Base-by-base conservation (phyloP, 441 rosid genomes). In the Populus hybrid region DNA sequence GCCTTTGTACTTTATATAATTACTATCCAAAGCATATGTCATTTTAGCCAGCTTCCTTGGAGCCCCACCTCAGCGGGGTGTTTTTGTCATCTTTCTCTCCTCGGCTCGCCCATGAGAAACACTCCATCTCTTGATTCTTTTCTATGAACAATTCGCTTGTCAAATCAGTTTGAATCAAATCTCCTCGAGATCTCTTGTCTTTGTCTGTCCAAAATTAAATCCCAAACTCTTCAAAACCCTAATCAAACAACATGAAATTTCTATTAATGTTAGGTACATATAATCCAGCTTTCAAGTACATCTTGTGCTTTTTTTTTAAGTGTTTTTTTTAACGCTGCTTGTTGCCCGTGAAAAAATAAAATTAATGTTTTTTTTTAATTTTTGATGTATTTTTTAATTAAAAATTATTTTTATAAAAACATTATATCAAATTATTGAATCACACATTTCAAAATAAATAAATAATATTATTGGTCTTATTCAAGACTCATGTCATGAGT, bases 131-230 rank as follows among this genome's bases (percentile, higher is more conserved):
- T 9, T 38, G 42, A 38, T 38, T 38, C 42, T 38, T 0, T 38
- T 38, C 42, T 3, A 77, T 74, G 67, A 69, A 78, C 73, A 81
- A 80, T 81, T 84, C 80, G 78, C 64, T 79, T 82, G 85, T 84
- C 88, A 77, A 81, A 89, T 84, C 83, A 78, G 76, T 80, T 30
- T 80, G 75, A 82, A 77, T 77, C 85, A 7, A 75, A 87, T 88
- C 88, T 81, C 88, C 76, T 65, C 35, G 3, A 75, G 88, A 81
- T 85, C 40, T 79, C 81, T 77, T 79, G 81, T 81, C 81, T 75
- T 77, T 79, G 81, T 81, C 81, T 75, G 10, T 74, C 63, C 35
- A 40, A 64, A 38, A 35, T 35, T 35, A n/a, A 38, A 70, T 36
- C 67, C 69, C 73, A 53, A 65, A 71, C 63, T 63, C 72, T 36